phyloP scores from a whole-genome alignment of 768 basidiomycete genomes.

The Amanita pallidorosea region DNA sequence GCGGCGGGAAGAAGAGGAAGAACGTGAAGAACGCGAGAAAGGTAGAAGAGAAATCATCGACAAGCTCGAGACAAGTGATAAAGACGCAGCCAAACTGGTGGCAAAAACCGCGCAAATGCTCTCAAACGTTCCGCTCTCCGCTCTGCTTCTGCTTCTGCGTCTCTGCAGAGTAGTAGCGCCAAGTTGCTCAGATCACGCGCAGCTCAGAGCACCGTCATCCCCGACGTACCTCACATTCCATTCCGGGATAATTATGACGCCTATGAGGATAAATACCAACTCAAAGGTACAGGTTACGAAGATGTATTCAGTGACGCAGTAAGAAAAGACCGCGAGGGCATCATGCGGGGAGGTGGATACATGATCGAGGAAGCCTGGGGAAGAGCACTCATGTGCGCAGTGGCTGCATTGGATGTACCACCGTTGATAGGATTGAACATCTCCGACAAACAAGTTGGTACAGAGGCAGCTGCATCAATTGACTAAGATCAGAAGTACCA shows the following conservation, averaged over 20 bases:
- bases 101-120: slow-evolving; percentile 59
- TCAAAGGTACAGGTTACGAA: slow-evolving; percentile 48
- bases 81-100: slow-evolving; percentile 59
- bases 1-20: slow-evolving; percentile 61
- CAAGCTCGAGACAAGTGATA: slow-evolving; percentile 67
- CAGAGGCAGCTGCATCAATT: slow-evolving; percentile 17
- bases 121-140: slow-evolving; percentile 52
- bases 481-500: slow-evolving; percentile 33
- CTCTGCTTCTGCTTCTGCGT: slow-evolving; percentile 29
- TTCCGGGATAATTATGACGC: slow-evolving; percentile 68
- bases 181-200: slow-evolving; percentile 52
- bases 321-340: slow-evolving; percentile 62
- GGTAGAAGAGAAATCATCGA: slow-evolving; percentile 69
- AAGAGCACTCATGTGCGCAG: slow-evolving; percentile 61
- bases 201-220: slow-evolving; percentile 52
- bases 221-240: slow-evolving; percentile 74
- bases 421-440: slow-evolving; percentile 29
- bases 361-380: slow-evolving; percentile 79
- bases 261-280: slow-evolving; percentile 56
- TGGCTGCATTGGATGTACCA: slow-evolving; percentile 59
- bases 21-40: slow-evolving; percentile 67
- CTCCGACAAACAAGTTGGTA: slow-evolving; percentile 3
- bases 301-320: slow-evolving; percentile 72
- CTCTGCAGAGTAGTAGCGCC: slow-evolving; percentile 35
- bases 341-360: slow-evolving; percentile 80